These are phyloP conservation scores for Leucocoprinus birnbaumii DNA, from an alignment of 768 basidiomycete genomes.

Conservation along the genomic window DNA sequence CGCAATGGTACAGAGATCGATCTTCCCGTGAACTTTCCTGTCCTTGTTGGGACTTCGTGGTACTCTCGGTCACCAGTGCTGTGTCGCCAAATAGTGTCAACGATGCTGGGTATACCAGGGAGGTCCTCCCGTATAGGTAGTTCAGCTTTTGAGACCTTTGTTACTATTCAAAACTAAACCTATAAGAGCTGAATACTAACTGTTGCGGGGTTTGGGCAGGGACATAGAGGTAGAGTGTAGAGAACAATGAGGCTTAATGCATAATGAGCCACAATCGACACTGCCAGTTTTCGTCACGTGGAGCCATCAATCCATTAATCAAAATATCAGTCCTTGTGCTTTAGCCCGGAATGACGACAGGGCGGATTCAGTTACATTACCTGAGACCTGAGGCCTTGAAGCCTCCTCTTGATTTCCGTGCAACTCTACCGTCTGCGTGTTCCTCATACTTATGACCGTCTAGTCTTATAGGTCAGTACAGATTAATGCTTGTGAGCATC, in stretches of 20 bases:
- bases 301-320: background rate
- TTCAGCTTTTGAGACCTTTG: background rate
- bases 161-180: background rate
- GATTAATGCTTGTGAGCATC: too few relatives aligned
- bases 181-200: background rate
- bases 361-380: too few relatives aligned
- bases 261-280: background rate
- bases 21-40: background rate
- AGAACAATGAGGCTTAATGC: too few relatives aligned
- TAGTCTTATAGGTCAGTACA: too few relatives aligned
- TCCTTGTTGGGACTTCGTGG: background rate
- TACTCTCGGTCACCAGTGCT: background rate
- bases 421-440: too few relatives aligned
- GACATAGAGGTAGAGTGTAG: background rate
- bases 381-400: too few relatives aligned
- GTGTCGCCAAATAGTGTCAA: background rate
- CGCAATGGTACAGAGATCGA: constrained; percentile 1
- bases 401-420: too few relatives aligned
- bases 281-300: background rate
- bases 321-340: background rate
- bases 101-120: background rate
- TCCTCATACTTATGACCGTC: too few relatives aligned
- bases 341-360: too few relatives aligned
- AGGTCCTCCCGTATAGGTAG: background rate
- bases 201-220: background rate